A percentile compares a stretch with the other conserved stretches of the same genome.
Evolutionary conservation across 108 stramenopile genomes (phyloP).

Genomic region (Nannochloropsis gaditana): DNA sequence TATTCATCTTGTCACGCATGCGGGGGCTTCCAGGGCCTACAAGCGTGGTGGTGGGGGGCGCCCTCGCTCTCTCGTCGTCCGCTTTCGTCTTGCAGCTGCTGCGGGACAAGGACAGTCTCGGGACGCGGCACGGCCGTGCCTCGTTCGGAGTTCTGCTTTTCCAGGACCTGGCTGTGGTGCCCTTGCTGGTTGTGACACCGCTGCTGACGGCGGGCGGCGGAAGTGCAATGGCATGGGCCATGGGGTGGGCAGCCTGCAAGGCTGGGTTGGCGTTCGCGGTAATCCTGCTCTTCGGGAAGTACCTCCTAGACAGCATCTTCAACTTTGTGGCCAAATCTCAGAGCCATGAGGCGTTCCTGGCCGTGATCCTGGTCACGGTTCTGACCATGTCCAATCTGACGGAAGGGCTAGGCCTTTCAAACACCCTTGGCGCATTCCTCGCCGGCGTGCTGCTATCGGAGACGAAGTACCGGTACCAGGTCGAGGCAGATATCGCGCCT

Average conservation of each 20-base stretch:
- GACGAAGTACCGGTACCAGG: constrained; percentile 89
- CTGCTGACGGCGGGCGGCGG: constrained; percentile 77
- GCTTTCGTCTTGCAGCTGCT: constrained; percentile 90
- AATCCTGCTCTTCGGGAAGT: constrained; percentile 74
- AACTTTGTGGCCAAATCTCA: constrained; percentile 69
- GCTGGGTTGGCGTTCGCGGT: constrained; percentile 73
- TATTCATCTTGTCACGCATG: constrained; percentile 62
- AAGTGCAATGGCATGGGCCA: constrained; percentile 65
- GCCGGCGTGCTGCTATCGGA: constrained; percentile 85
- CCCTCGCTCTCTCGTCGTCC: constrained; percentile 74
- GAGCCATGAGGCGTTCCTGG: constrained; percentile 88
- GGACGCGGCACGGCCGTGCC: constrained; percentile 83
- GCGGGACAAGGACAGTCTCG: constrained; percentile 86
- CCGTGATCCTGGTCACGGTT: constrained; percentile 79
- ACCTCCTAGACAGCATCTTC: constrained; percentile 78
- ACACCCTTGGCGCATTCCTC: constrained; percentile 91
- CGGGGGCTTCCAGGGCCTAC: constrained; percentile 66
- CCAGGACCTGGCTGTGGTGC: constrained; percentile 88
- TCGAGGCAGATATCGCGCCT: constrained; percentile 90
- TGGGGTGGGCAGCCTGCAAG: constrained; percentile 74
- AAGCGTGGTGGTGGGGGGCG: constrained; percentile 76
- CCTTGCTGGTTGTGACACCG: constrained; percentile 83
- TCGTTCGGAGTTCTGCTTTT: constrained; percentile 82
- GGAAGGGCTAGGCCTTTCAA: constrained; percentile 84
- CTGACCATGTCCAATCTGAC: constrained; percentile 86